Conservation (phyloP, 2,329 filamentous ascomycete species). For the Zarea fungicola region DNA sequence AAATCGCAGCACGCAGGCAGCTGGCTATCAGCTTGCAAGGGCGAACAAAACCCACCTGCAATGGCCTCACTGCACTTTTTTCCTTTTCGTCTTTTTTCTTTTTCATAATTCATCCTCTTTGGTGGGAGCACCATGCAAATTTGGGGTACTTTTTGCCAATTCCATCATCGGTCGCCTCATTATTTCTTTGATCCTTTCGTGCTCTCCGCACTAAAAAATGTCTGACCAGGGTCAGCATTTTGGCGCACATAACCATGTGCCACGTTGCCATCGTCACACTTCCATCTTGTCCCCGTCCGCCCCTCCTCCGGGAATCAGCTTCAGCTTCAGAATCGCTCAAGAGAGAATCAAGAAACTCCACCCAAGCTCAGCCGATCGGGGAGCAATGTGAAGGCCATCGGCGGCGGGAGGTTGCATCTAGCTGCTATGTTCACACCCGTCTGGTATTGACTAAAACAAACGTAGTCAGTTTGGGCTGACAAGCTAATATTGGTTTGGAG, state of each 20-base stretch:
- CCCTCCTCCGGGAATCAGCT: constrained; percentile 10
- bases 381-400: too few relatives aligned
- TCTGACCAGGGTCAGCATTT: neutral
- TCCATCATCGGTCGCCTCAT: neutral
- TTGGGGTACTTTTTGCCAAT: neutral
- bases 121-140: neutral
- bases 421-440: too few relatives aligned
- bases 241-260: neutral
- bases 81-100: neutral
- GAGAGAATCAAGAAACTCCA: neutral
- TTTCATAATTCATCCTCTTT: neutral
- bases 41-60: neutral
- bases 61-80: neutral
- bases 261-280: neutral
- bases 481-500: too few relatives aligned
- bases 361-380: constrained; percentile 1
- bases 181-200: neutral
- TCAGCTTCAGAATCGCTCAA: neutral
- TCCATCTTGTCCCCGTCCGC: neutral
- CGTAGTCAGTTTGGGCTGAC: too few relatives aligned
- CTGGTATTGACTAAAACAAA: too few relatives aligned
- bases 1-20: too few relatives aligned
- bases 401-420: too few relatives aligned
- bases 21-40: neutral
- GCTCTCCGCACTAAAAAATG: neutral